These are phyloP conservation scores for Bremia lactucae DNA, from an alignment of 352 stramenopile species.

Conservation along the genomic window DNA sequence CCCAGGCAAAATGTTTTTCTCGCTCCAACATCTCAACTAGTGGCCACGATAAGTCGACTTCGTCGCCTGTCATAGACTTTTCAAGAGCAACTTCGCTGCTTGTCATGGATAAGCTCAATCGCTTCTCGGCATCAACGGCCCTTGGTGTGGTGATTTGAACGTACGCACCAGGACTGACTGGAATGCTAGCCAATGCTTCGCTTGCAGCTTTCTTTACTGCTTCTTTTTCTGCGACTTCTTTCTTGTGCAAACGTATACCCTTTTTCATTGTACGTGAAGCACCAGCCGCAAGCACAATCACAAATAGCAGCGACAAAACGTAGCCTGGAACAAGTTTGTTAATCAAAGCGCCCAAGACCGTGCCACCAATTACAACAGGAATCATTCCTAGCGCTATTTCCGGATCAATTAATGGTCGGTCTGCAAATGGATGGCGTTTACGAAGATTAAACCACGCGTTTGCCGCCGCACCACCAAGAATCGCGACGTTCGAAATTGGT, in stretches of 20 bases:
- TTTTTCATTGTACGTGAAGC: conserved; percentile 22
- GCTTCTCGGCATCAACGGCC: conserved; percentile 8
- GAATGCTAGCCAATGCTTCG: conserved; percentile 1
- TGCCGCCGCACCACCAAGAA: conserved; percentile 48
- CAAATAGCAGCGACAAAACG: conserved; percentile 44
- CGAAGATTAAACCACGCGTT: conserved; percentile 55
- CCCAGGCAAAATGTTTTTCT: conserved; percentile 30
- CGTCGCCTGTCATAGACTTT: conserved; percentile 1
- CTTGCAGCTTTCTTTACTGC: conserved; percentile 2
- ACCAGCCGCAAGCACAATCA: conserved; percentile 28
- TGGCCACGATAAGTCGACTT: neutral
- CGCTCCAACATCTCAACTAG: conserved; percentile 20
- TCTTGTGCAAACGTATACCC: conserved; percentile 21
- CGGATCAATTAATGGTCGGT: conserved; percentile 47
- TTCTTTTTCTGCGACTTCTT: conserved; percentile 28
- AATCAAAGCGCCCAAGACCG: conserved; percentile 41
- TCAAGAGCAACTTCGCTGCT: neutral
- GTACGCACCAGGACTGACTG: conserved; percentile 9
- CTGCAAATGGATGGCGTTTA: conserved; percentile 43
- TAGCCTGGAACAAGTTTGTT: conserved; percentile 54
- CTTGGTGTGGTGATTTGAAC: conserved; percentile 11
- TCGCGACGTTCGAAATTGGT: conserved; percentile 48
- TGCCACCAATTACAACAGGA: conserved; percentile 44
- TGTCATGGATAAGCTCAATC: conserved; percentile 2
- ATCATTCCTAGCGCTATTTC: conserved; percentile 53